Evolutionary conservation across 2,329 filamentous ascomycete genomes (phyloP).

Genomic region (Cladosporium velox): DNA sequence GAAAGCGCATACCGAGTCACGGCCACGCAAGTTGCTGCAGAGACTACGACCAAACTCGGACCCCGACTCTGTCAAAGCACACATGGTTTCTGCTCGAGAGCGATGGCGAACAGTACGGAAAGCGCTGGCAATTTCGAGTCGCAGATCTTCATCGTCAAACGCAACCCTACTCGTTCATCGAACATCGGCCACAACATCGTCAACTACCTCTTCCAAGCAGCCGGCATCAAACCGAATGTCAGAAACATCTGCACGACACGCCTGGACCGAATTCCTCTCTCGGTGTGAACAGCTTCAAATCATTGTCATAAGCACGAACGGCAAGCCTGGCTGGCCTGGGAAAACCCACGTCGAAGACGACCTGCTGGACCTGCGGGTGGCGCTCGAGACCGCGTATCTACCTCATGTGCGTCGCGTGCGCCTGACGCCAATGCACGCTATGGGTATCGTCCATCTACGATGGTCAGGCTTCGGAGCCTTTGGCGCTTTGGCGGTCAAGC

Average conservation of each 20-base stretch:
- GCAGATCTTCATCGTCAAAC: not conserved
- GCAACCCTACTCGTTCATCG: not conserved
- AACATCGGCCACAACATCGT: not conserved
- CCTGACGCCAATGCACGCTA: constrained; percentile 33
- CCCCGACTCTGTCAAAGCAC: not conserved
- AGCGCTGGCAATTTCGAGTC: not conserved
- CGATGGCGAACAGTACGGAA: constrained; percentile 1
- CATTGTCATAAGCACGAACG: constrained; percentile 31
- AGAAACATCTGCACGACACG: not conserved
- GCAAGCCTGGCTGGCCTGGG: constrained; percentile 35
- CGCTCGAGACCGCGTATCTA: constrained; percentile 30
- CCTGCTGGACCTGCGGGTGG: constrained; percentile 32
- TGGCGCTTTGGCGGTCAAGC: constrained; percentile 19
- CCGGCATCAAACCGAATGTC: not conserved
- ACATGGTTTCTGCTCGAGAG: not conserved
- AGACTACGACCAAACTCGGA: not conserved
- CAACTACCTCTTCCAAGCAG: not conserved
- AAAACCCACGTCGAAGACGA: constrained; percentile 31
- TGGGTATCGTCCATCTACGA: constrained; percentile 38
- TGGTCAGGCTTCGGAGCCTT: constrained; percentile 35
- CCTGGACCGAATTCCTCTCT: constrained; percentile 22
- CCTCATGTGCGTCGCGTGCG: constrained; percentile 28
- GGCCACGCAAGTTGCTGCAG: not conserved
- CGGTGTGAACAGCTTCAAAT: constrained; percentile 24
- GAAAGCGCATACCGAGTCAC: not conserved